Conservation (phyloP, 345 rosid genomes). For the Crucihimalaya himalaica region DNA sequence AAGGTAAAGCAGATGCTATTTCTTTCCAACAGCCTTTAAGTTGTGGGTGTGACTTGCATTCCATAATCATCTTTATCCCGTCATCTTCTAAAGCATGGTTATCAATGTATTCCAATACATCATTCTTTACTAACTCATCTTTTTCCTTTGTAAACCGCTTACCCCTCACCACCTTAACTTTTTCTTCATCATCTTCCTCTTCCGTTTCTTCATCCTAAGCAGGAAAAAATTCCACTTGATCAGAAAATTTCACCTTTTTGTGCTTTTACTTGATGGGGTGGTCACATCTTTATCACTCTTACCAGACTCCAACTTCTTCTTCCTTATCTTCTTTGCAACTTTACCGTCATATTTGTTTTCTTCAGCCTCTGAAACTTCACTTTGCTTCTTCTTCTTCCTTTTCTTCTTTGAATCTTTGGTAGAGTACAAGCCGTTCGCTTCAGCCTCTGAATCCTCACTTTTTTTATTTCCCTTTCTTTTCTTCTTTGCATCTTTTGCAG, state of each 20-base stretch:
- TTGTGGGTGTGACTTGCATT: constrained; percentile 46
- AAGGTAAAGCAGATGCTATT: constrained; percentile 61
- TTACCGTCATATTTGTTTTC: neutral
- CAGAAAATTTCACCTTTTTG: constrained; percentile 70
- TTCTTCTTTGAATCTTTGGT: constrained; percentile 17
- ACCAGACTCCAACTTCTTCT: constrained; percentile 35
- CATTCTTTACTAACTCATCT: constrained; percentile 53
- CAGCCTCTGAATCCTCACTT: constrained; percentile 13
- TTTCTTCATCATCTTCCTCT: neutral
- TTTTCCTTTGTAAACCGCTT: constrained; percentile 76
- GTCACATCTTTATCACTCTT: constrained; percentile 33
- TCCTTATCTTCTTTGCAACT: constrained; percentile 31
- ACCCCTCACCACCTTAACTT: constrained; percentile 52
- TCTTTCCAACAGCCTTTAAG: constrained; percentile 71
- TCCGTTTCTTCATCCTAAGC: constrained; percentile 28
- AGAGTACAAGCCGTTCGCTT: neutral
- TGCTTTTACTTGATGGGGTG: constrained; percentile 36
- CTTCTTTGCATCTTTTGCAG: constrained; percentile 10
- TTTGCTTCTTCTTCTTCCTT: no score
- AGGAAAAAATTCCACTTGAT: constrained; percentile 64
- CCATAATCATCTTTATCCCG: constrained; percentile 60
- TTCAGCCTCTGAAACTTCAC: no score
- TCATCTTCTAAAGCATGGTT: constrained; percentile 60
- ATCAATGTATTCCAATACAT: constrained; percentile 59
- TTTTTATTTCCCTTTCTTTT: no score